Base-by-base conservation (phyloP, 1,139 yeast genomes). In the Blastobotrys niveus region DNA sequence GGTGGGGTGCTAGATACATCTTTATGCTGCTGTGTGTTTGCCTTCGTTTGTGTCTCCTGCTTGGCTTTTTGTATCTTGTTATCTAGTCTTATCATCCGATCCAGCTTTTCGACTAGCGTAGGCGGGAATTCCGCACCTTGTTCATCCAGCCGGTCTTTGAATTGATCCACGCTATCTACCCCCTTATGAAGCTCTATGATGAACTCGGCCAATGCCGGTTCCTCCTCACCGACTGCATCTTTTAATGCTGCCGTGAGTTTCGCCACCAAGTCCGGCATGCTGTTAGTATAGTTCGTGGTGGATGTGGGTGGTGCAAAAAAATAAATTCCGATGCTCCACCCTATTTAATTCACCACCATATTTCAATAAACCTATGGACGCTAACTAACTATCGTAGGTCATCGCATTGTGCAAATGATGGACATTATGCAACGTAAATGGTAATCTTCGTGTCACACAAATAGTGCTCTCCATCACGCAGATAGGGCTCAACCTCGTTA, bases 71-170 rank as follows among this genome's bases (percentile, higher is more conserved):
- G 27, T 30, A 22, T 41, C 42, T 42, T 50, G 45, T 47, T 6
- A n/a, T 17, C 19, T 24, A 27, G 38, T 5, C 64, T 44, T 5
- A 66, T 64, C 48, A 66, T 64, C 8, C 64, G 59, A 31, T 68
- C 67, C 12, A 72, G 53, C 10, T 61, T 56, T 15, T 60, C 60
- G 2, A 79, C 59, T 49, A 78, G 72, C 3, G 49, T 65, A 4
- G 57, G 62, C 0, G 80, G 73, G 48, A 83, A 76, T 9, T 76
- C 82, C 17, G 84, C 86, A 0, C 87, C 91, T 58, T 80, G 74
- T 8, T 71, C 77, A 14, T 64, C 60, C 42, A 82, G 62, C 17
- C 68, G 65, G n/a, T 60, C 52, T 32, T 62, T 59, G 54, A 81
- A 80, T 8, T 61, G 66, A 4, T 56, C 56, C 19, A 67, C 52